A percentile compares a stretch with the other conserved stretches of the same genome.
phyloP scores from a whole-genome alignment of 768 basidiomycete species.

The Phylloporus arenicola region DNA sequence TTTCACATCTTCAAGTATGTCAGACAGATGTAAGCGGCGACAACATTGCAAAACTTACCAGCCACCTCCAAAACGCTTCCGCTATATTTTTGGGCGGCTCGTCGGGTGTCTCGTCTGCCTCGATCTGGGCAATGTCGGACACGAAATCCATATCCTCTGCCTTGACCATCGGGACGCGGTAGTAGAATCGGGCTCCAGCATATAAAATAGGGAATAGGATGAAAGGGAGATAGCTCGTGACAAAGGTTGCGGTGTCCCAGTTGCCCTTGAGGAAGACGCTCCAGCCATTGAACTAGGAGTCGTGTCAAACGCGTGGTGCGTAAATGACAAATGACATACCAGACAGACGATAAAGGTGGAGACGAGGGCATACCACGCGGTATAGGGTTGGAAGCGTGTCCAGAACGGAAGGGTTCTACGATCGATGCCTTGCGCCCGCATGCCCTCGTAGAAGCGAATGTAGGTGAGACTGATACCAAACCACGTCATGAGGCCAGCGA shows the following conservation, averaged over 20 bases:
- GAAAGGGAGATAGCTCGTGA: conserved; percentile 78
- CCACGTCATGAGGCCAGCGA: conserved; percentile 75
- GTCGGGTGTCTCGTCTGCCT: conserved; percentile 66
- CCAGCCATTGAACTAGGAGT: conserved; percentile 42
- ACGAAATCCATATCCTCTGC: conserved; percentile 82
- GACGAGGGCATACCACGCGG: conserved; percentile 49
- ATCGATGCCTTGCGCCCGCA: conserved; percentile 75
- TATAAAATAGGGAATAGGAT: conserved; percentile 75
- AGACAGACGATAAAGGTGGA: conserved; percentile 48
- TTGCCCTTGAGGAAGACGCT: conserved; percentile 46
- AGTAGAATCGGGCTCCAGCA: conserved; percentile 47
- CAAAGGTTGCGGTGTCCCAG: conserved; percentile 62
- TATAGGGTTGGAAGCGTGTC: conserved; percentile 64
- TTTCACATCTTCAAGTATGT: conserved; percentile 20
- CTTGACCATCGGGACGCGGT: conserved; percentile 18
- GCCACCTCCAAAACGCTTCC: conserved; percentile 74
- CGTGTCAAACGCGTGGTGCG: conserved; percentile 26
- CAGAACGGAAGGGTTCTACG: conserved; percentile 66
- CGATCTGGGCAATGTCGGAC: conserved; percentile 61
- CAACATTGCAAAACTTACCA: conserved; percentile 45
- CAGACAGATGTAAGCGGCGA: neutral
- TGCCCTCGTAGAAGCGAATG: conserved; percentile 78
- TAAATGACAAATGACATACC: conserved; percentile 39
- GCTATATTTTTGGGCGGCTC: conserved; percentile 60
- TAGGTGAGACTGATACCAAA: conserved; percentile 73